Conservation (phyloP, 2,329 filamentous ascomycete species). For the Ramularia endophylla region DNA sequence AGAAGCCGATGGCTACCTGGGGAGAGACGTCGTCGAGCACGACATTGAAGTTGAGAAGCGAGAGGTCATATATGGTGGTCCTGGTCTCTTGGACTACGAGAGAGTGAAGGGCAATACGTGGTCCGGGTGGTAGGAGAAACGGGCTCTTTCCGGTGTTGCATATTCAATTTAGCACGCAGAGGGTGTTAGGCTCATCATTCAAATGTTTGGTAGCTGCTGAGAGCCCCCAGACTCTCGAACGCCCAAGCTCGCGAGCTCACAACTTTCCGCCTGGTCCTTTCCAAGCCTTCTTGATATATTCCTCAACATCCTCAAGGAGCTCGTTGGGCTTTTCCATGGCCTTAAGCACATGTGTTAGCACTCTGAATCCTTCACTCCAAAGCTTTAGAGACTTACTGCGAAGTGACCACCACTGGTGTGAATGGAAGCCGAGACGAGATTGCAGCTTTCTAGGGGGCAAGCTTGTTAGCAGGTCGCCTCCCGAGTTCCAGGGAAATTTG, state of each 20-base stretch:
- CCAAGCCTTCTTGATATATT: conserved; percentile 28
- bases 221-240: too few relatives aligned
- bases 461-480: conserved; percentile 1
- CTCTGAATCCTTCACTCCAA: too few relatives aligned
- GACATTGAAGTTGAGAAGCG: conserved; percentile 8
- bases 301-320: conserved; percentile 30
- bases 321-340: conserved; percentile 33
- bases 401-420: conserved; percentile 38
- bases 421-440: conserved; percentile 33
- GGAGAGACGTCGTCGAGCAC: conserved; percentile 13
- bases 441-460: conserved; percentile 18
- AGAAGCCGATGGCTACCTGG: conserved; percentile 14
- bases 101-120: conserved; percentile 9
- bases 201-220: too few relatives aligned
- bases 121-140: conserved; percentile 20
- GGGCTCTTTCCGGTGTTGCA: too few relatives aligned
- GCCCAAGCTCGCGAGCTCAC: neutral
- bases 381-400: conserved; percentile 30
- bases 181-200: too few relatives aligned
- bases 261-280: neutral
- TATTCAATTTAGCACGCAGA: too few relatives aligned
- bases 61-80: conserved; percentile 11
- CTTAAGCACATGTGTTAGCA: neutral
- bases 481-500: too few relatives aligned
- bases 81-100: conserved; percentile 13